Conservation (phyloP, 208 protist genomes). For the Acanthamoeba quina region DNA sequence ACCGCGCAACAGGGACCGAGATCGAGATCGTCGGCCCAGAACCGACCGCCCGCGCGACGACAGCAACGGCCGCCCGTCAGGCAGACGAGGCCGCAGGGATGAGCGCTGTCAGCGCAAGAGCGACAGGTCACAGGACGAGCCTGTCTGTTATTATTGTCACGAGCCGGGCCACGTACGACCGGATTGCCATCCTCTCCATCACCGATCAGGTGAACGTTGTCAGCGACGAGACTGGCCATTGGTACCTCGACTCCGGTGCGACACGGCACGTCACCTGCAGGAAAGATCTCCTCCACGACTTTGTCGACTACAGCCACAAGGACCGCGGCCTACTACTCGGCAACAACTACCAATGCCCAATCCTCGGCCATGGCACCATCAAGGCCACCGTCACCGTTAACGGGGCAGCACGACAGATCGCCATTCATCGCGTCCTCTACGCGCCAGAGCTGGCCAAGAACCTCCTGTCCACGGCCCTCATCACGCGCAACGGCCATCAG, state of each 20-base stretch:
- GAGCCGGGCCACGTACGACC: not conserved
- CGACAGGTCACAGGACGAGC: not conserved
- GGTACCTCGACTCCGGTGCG: conserved; percentile 10
- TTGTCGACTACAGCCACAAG: not conserved
- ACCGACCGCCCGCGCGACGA: not conserved
- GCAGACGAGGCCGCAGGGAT: not conserved
- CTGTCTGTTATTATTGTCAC: not conserved
- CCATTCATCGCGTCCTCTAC: not conserved
- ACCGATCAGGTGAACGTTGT: not conserved
- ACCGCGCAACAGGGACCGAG: not conserved
- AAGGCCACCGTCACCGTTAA: not conserved
- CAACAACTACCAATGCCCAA: not conserved
- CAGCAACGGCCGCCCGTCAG: not conserved
- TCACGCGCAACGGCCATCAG: not conserved
- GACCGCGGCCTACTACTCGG: not conserved
- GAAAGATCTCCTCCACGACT: not conserved
- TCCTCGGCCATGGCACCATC: not conserved
- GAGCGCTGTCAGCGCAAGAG: not conserved
- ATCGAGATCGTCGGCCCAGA: not conserved
- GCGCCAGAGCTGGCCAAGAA: not conserved
- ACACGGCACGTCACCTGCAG: not conserved
- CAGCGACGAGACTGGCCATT: not conserved
- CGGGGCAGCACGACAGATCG: not conserved
- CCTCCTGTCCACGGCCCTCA: not conserved
- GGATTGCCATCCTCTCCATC: not conserved